These are phyloP conservation scores for Aspergillus udagawae DNA, from an alignment of 2,329 filamentous ascomycete species.

Conservation along the genomic window DNA sequence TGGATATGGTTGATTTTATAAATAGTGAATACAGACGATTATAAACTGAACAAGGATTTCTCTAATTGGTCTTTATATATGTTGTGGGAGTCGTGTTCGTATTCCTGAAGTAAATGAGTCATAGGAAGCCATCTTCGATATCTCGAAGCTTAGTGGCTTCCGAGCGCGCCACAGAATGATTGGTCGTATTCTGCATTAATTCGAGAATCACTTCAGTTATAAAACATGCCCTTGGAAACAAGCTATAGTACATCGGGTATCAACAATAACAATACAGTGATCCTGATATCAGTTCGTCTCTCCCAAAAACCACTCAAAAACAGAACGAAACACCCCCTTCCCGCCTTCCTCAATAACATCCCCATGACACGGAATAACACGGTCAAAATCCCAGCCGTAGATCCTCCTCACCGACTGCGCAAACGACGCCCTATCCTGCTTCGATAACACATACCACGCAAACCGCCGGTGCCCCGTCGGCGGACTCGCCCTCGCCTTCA, in stretches of 20 bases:
- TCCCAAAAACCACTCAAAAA: conserved; percentile 69
- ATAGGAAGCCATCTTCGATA: background rate
- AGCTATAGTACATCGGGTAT: background rate
- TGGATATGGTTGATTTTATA: background rate
- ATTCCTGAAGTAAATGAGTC: background rate
- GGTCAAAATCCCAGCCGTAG: conserved; percentile 73
- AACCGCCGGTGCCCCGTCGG: conserved; percentile 74
- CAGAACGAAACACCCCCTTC: conserved; percentile 71
- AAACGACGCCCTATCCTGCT: conserved; percentile 62
- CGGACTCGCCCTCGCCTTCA: conserved; percentile 44
- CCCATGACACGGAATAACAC: conserved; percentile 85
- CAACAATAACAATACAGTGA: background rate
- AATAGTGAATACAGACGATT: background rate
- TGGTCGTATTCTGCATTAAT: background rate
- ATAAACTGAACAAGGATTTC: background rate
- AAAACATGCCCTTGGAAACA: no score
- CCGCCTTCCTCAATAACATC: conserved; percentile 72
- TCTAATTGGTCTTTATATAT: background rate
- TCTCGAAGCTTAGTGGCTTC: background rate
- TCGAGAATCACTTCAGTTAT: no score
- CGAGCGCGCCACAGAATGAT: background rate
- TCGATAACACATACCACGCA: conserved; percentile 68
- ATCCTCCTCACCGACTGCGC: conserved; percentile 66
- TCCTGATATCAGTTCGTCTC: background rate
- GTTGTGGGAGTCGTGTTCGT: background rate